phyloP scores from a whole-genome alignment of 768 basidiomycete genomes.

The Mycena polygramma region DNA sequence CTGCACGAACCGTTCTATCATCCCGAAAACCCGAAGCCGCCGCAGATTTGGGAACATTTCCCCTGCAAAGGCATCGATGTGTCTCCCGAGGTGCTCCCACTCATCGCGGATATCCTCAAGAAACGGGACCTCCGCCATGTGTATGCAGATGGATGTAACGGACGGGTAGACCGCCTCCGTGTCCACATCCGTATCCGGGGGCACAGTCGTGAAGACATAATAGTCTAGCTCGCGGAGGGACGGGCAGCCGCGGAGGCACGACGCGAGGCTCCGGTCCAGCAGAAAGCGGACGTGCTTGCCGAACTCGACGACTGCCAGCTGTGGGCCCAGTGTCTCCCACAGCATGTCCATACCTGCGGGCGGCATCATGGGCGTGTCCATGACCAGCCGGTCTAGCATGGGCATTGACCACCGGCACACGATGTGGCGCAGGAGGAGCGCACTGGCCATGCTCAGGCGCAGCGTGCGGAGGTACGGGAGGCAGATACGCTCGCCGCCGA shows the following conservation, averaged over 20 bases:
- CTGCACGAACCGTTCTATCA: background rate
- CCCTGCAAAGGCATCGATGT: constrained; percentile 60
- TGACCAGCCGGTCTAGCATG: constrained; percentile 62
- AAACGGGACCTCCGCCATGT: constrained; percentile 61
- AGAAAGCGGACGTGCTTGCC: constrained; percentile 70
- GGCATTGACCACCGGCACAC: constrained; percentile 64
- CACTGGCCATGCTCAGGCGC: constrained; percentile 62
- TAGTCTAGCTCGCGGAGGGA: constrained; percentile 68
- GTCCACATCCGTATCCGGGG: constrained; percentile 26
- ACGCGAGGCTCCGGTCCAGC: constrained; percentile 60
- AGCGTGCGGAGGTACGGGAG: constrained; percentile 67
- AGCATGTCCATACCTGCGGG: constrained; percentile 54
- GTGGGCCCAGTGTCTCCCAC: constrained; percentile 64
- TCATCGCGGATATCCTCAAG: constrained; percentile 49
- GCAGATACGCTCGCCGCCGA: constrained; percentile 45
- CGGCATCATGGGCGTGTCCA: constrained; percentile 58
- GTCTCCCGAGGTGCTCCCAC: constrained; percentile 59
- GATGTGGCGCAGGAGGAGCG: constrained; percentile 65
- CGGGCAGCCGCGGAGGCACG: constrained; percentile 61
- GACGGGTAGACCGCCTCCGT: constrained; percentile 40
- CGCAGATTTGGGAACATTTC: constrained; percentile 60
- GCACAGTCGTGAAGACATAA: constrained; percentile 62
- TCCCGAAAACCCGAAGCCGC: constrained; percentile 62
- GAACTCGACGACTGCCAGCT: constrained; percentile 68
- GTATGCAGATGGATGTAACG: constrained; percentile 63